phyloP scores from a whole-genome alignment of 768 basidiomycete genomes.

The Hydnum rufescens region DNA sequence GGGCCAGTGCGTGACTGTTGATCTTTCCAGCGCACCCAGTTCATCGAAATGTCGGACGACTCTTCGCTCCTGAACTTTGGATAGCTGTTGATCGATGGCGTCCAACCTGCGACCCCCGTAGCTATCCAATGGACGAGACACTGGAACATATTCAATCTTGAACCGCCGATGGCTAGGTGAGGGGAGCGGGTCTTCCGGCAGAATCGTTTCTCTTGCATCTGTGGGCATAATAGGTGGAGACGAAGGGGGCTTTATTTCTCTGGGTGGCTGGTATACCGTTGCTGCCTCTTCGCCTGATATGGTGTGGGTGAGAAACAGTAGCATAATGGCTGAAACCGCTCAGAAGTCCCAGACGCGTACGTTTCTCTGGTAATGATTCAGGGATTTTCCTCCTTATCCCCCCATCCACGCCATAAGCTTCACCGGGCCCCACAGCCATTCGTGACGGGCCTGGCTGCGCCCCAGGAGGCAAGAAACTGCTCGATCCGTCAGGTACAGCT shows the following conservation, averaged over 20 bases:
- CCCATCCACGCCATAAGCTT: too few relatives aligned
- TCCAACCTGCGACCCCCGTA: slow-evolving; percentile 68
- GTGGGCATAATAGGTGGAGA: background rate
- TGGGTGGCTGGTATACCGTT: background rate
- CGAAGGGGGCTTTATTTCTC: background rate
- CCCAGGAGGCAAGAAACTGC: too few relatives aligned
- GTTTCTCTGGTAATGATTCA: background rate
- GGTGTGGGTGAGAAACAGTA: background rate
- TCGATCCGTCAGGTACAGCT: background rate
- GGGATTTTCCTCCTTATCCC: background rate
- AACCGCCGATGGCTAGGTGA: slow-evolving; percentile 32
- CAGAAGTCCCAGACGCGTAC: background rate
- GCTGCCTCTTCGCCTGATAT: background rate
- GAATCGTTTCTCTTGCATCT: background rate
- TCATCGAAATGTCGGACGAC: slow-evolving; percentile 56
- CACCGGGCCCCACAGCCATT: too few relatives aligned
- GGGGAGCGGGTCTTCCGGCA: slow-evolving; percentile 19
- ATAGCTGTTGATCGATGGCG: slow-evolving; percentile 39
- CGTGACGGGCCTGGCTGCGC: too few relatives aligned
- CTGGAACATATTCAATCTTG: slow-evolving; percentile 76
- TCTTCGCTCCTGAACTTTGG: slow-evolving; percentile 28
- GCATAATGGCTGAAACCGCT: background rate
- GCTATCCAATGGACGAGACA: slow-evolving; percentile 53
- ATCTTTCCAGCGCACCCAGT: slow-evolving; percentile 35
- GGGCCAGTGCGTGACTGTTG: background rate